A percentile compares a stretch with the other conserved stretches of the same genome.
These are phyloP conservation scores for Colletotrichum salicis DNA, from an alignment of 2,329 filamentous ascomycete species.

Conservation along the genomic window DNA sequence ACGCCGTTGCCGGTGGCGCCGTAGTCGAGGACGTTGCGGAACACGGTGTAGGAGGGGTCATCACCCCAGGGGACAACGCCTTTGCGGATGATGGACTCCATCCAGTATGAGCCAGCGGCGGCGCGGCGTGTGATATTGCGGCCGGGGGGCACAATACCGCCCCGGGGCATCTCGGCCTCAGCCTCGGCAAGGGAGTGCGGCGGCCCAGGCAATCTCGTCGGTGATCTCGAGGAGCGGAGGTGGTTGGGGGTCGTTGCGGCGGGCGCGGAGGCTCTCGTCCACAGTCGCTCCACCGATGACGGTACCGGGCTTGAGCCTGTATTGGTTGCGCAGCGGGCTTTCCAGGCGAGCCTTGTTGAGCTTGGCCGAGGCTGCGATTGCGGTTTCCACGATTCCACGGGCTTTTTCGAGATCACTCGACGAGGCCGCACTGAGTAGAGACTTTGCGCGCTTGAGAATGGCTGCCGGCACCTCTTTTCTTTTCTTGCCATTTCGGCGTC, in stretches of 20 bases:
- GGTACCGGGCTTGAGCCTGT: background rate
- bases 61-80: background rate
- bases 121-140: background rate
- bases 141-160: slow-evolving; percentile 3
- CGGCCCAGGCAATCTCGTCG: slow-evolving; percentile 37
- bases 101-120: background rate
- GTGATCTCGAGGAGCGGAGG: slow-evolving; percentile 36
- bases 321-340: background rate
- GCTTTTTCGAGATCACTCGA: no score
- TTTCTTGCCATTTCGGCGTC: no score
- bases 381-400: no score
- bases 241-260: slow-evolving; percentile 23
- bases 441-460: no score
- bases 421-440: no score
- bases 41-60: slow-evolving; percentile 59
- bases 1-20: slow-evolving; percentile 60
- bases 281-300: background rate
- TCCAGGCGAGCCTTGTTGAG: no score
- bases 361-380: no score
- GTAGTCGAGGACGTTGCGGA: slow-evolving; percentile 66
- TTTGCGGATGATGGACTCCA: background rate
- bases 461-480: no score
- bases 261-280: background rate
- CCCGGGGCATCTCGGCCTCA: slow-evolving; percentile 17
- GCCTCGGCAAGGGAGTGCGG: slow-evolving; percentile 39